Conservation (phyloP, 2,329 filamentous ascomycete species). For the Elsinoe fawcettii region DNA sequence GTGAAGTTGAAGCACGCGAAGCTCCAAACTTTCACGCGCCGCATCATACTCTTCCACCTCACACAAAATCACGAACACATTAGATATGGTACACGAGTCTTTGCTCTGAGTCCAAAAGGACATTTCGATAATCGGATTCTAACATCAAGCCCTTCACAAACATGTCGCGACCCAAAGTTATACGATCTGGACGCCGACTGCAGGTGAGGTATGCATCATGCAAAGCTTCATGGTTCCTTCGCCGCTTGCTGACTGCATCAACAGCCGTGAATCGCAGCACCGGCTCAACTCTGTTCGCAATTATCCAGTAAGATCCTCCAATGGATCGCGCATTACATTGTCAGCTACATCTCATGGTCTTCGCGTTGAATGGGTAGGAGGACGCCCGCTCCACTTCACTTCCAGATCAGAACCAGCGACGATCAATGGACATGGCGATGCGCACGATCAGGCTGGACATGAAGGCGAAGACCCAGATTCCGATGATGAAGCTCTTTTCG, state of each 20-base stretch:
- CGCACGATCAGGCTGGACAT: neutral
- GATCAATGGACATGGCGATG: conserved; percentile 22
- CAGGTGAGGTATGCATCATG: conserved; percentile 25
- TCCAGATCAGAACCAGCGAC: conserved; percentile 23
- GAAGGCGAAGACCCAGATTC: conserved; percentile 34
- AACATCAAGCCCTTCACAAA: neutral
- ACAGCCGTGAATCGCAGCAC: conserved; percentile 53
- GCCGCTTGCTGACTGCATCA: conserved; percentile 12
- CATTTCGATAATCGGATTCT: too few species aligned
- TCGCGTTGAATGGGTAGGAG: conserved; percentile 54
- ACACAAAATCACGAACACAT: neutral
- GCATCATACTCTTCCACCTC: conserved; percentile 6
- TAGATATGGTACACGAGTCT: neutral
- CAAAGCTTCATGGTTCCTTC: neutral
- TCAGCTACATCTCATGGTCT: conserved; percentile 54
- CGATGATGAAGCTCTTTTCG: conserved; percentile 42
- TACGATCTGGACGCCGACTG: conserved; percentile 22
- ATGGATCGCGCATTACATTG: conserved; percentile 54
- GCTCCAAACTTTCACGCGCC: conserved; percentile 2
- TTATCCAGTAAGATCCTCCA: conserved; percentile 52
- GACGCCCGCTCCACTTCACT: conserved; percentile 35
- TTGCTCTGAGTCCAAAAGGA: too few species aligned
- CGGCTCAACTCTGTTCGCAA: conserved; percentile 49
- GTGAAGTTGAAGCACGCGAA: conserved; percentile 9
- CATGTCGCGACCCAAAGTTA: conserved; percentile 16